Percentiles rank a stretch among this genome's conserved stretches.
These are phyloP conservation scores for Posidonia australis DNA, from an alignment of 106 monocot genomes.

Conservation along the genomic window DNA sequence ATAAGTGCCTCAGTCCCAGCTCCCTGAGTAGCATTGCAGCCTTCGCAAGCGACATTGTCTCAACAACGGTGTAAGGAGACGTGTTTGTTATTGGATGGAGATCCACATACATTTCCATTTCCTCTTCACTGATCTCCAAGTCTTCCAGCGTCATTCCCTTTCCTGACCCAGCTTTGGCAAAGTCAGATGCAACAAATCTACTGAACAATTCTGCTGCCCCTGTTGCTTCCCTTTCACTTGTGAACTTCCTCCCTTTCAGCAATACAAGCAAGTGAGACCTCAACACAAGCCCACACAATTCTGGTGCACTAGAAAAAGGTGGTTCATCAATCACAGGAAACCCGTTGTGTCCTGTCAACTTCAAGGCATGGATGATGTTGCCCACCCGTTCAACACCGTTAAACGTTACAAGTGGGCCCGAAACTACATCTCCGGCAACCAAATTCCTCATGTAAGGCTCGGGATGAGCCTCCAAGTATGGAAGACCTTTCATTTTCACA, in stretches of 20 bases:
- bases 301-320: constrained; percentile 29
- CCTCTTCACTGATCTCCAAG: constrained; percentile 32
- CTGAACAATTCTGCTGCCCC: constrained; percentile 11
- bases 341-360: constrained; percentile 41
- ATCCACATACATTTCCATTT: constrained; percentile 63
- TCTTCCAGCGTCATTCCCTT: constrained; percentile 42
- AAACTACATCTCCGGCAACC: constrained; percentile 43
- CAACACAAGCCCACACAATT: constrained; percentile 50
- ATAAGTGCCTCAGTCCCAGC: constrained; percentile 53
- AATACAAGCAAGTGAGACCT: constrained; percentile 54
- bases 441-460: constrained; percentile 47
- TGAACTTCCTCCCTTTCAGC: constrained; percentile 41
- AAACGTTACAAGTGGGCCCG: constrained; percentile 38
- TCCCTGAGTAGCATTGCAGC: constrained; percentile 48
- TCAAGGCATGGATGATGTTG: constrained; percentile 21
- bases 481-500: constrained; percentile 53
- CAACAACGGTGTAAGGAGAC: constrained; percentile 51
- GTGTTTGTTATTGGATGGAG: constrained; percentile 50
- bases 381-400: constrained; percentile 35
- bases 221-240: constrained; percentile 22
- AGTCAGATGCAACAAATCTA: constrained; percentile 39
- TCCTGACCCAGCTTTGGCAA: constrained; percentile 53
- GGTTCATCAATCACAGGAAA: constrained; percentile 49
- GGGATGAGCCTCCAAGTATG: constrained; percentile 43
- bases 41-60: constrained; percentile 64